Base-by-base conservation (phyloP, 2,329 filamentous ascomycete species). In the Sporothrix variecibatus region DNA sequence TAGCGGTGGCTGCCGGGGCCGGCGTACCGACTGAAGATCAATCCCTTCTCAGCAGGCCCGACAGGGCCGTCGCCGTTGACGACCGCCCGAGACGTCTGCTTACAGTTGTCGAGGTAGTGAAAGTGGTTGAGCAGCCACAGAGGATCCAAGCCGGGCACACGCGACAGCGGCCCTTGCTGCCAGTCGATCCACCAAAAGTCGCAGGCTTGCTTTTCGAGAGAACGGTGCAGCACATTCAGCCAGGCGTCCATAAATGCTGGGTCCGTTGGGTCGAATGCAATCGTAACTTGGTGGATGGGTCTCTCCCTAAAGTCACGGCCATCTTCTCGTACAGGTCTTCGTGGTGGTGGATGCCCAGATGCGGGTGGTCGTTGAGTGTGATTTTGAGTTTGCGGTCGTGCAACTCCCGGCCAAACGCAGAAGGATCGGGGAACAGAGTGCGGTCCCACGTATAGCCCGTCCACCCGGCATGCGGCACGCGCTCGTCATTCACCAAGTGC, bases 181-280 rank as follows among this genome's bases (percentile, higher is more conserved):
- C 58, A 62, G 58, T 62, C 58, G 58, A 62, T 62, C 58, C 58
- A 62, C 58, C 58, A 62, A 26, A 62, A 62, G 58, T 62, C 58
- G 28, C 58, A 62, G 7, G 28, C 58, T 38, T 62, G 58, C 28
- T 62, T 62, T 28, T 62, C 58, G 15, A 62, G 26, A 2, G 17
- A 28, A 17, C 58, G 58, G 58, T 62, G 58, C 58, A 62, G 58
- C 26, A 56, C 23, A n/a, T 26, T 26, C 3, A 56, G 53, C 53
- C 53, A 56, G 23, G n/a, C 53, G 23, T 56, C 53, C 53, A 56
- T 56, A 26, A 56, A 56, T 23, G 11, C 8, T 6, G 53, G 23
- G 23, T 56, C 53, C 20, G 53, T 56, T 26, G 53, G 53, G 15
- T 56, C 53, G 15, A 56, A 56, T 2, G 53, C 53, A 12, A 56